Evolutionary conservation across 495 filamentous ascomycete genomes (phyloP).

Genomic region (Usnea hakonensis): DNA sequence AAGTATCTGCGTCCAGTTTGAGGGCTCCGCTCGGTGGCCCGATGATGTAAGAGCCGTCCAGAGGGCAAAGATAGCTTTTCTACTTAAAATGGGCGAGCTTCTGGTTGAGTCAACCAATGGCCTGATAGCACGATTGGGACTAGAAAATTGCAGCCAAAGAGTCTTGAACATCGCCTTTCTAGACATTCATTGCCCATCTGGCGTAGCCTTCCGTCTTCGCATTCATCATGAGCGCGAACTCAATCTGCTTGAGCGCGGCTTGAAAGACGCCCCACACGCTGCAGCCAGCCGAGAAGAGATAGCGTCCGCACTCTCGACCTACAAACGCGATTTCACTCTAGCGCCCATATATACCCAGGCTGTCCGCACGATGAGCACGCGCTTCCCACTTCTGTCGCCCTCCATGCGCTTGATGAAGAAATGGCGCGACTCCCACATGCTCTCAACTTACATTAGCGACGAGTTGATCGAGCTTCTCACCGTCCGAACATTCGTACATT

Average conservation of each 20-base stretch:
- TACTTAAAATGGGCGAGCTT: slow-evolving; percentile 69
- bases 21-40: slow-evolving; percentile 89
- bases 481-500: slow-evolving; percentile 66
- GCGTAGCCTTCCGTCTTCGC: slow-evolving; percentile 49
- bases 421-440: slow-evolving; percentile 82
- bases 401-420: slow-evolving; percentile 82
- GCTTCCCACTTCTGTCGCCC: slow-evolving; percentile 71
- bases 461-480: slow-evolving; percentile 79
- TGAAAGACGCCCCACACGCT: slow-evolving; percentile 62
- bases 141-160: slow-evolving; percentile 63
- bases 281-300: slow-evolving; percentile 56
- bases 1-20: slow-evolving; percentile 78
- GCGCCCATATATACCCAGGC: slow-evolving; percentile 72
- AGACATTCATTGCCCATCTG: slow-evolving; percentile 65
- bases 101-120: slow-evolving; percentile 47
- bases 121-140: slow-evolving; percentile 56
- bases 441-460: slow-evolving; percentile 64
- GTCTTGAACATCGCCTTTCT: slow-evolving; percentile 75
- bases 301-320: slow-evolving; percentile 56
- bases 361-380: slow-evolving; percentile 67
- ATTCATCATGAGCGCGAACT: slow-evolving; percentile 77
- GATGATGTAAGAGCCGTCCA: slow-evolving; percentile 86
- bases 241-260: slow-evolving; percentile 63
- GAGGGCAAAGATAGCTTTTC: slow-evolving; percentile 84
- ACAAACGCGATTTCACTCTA: slow-evolving; percentile 64